Evolutionary conservation across 2,329 filamentous ascomycete genomes (phyloP).

Genomic region (Trichoderma sp.): DNA sequence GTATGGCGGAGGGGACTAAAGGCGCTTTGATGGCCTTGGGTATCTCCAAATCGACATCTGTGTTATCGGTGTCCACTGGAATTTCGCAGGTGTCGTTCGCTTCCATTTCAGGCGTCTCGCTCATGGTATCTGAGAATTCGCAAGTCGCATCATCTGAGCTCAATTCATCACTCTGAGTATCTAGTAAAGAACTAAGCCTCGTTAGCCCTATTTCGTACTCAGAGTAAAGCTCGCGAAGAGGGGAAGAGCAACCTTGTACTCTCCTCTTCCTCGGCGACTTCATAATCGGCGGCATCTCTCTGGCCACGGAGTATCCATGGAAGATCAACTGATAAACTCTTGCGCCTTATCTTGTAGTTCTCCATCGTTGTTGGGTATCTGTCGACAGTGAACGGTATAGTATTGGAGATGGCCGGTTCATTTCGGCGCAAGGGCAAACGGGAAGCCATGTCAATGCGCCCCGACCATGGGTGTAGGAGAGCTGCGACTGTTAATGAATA

Average conservation of each 20-base stretch:
- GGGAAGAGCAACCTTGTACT: neutral
- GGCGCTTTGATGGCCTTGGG: neutral
- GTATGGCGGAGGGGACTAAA: neutral
- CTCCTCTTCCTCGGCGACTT: neutral
- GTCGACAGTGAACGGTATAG: neutral
- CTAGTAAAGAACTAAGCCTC: neutral
- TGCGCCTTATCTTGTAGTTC: neutral
- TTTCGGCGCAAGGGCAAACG: neutral
- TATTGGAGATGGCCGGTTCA: neutral
- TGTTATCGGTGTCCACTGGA: neutral
- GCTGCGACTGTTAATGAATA: neutral
- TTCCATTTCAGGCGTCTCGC: neutral
- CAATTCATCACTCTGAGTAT: neutral
- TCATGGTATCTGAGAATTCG: neutral
- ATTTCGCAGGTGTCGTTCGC: neutral
- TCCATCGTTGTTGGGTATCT: neutral
- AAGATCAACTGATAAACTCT: neutral
- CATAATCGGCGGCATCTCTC: neutral
- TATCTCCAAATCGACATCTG: neutral
- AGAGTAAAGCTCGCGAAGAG: neutral
- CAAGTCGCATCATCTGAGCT: neutral
- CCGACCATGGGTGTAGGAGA: constrained; percentile 6
- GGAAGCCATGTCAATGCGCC: neutral
- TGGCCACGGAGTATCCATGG: neutral
- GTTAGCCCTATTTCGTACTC: neutral